A percentile compares a stretch with the other conserved stretches of the same genome.
phyloP scores from a whole-genome alignment of 441 rosid genomes.

The Populus trichocarpa region DNA sequence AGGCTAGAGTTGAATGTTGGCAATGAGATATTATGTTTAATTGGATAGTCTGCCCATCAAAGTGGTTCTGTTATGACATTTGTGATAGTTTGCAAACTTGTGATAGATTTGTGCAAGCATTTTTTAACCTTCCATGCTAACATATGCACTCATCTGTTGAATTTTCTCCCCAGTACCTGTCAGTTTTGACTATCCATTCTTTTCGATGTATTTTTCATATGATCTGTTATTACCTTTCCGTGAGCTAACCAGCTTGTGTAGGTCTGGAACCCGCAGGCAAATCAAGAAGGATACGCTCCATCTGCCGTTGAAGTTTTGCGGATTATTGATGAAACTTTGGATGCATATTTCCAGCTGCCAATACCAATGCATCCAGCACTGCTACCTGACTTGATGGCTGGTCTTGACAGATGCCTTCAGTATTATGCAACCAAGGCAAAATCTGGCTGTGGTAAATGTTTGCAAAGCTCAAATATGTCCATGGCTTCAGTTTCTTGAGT shows the following conservation, averaged over 20 bases:
- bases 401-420: conserved; percentile 87
- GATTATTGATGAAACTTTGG: conserved; percentile 77
- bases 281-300: conserved; percentile 68
- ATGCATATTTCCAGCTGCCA: conserved; percentile 88
- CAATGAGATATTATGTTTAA: background rate
- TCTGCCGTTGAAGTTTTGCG: conserved; percentile 83
- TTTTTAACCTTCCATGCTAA: background rate
- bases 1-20: background rate
- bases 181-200: background rate
- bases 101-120: background rate
- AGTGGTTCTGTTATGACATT: conserved; percentile 2
- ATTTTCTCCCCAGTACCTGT: background rate
- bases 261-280: conserved; percentile 71
- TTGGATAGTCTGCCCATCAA: background rate
- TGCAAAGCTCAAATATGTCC: conserved; percentile 17
- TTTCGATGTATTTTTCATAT: background rate
- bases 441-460: conserved; percentile 84
- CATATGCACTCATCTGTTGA: background rate
- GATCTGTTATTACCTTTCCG: background rate
- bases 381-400: conserved; percentile 80
- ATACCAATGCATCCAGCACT: conserved; percentile 93
- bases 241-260: conserved; percentile 25
- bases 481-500: conserved; percentile 8
- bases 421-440: conserved; percentile 78
- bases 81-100: conserved; percentile 6